Evolutionary conservation across 257 asterid species (phyloP), one percentile per base, ranked within the genome.

Genomic region (Gynochthodes officinalis): DNA sequence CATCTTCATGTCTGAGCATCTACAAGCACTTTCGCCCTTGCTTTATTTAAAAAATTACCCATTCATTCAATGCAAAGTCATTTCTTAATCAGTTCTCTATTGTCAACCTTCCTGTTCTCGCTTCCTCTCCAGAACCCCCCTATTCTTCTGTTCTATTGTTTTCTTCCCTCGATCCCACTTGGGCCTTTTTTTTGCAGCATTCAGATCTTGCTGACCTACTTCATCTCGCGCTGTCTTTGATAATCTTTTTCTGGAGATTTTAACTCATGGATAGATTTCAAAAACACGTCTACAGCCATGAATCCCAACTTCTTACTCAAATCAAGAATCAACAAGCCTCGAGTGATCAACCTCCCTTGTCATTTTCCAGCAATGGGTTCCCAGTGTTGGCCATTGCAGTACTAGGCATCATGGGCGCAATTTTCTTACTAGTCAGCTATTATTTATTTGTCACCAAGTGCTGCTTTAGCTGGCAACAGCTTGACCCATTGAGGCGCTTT

Each of bases 301-400:
- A 75, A 63, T 69, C 86, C 16, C 86, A 64, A 25, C 21, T 81
- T 52, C 62, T 82, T 58, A 69, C 84, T 57, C 84, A 80, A 68
- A 67, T 78, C 84, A 75, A 61, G 53, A 61, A 55, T 74, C 87
- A 78, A 11, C 84, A 72, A 4, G 61, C 75, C 54, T 40, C 78
- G 49, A 75, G 40, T 54, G 35, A 16, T 61, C 84, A 74, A 23
- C 69, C 89, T 19, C 84, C 95, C 7, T 72, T 78, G 40, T 64
- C 77, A 3, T 64, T 76, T 57, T 64, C 89, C 28, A 79, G 76
- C 80, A 60, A 76, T 65, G 86, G 95, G 1, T 87, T 92, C 68
- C 98, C 97, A n/a, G 82, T 92, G 68, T 50, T 92, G 46, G 95
- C 92, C 12, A 64, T 92, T 21, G 91, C 92, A 0, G 73, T 87